These are phyloP conservation scores for Coemansia aciculifera DNA, from an alignment of 192 early-diverging fungal genomes.

Conservation along the genomic window DNA sequence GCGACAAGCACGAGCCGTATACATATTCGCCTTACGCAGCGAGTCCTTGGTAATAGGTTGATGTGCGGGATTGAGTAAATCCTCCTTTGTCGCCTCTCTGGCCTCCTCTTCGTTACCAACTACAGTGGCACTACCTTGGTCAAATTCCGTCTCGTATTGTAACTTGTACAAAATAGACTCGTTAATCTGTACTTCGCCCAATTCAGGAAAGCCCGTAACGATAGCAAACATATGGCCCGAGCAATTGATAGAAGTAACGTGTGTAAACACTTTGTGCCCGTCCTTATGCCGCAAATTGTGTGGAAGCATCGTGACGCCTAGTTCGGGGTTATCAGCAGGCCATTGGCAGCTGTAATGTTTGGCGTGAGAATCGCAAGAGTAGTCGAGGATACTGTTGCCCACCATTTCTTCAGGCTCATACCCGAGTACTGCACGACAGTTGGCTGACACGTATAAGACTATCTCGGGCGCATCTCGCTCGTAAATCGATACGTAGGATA, in stretches of 20 bases:
- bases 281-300: constrained; percentile 36
- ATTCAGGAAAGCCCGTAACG: constrained; percentile 31
- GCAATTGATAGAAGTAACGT: constrained; percentile 45
- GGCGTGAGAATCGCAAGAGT: constrained; percentile 41
- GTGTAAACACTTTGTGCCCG: constrained; percentile 22
- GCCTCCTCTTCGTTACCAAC: neutral
- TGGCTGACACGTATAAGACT: constrained; percentile 42
- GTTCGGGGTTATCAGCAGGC: constrained; percentile 49
- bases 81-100: neutral
- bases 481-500: constrained; percentile 36
- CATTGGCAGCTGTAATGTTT: constrained; percentile 51
- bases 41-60: constrained; percentile 34
- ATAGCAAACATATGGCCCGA: constrained; percentile 39
- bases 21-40: constrained; percentile 33
- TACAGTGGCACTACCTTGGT: neutral
- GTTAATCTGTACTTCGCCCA: constrained; percentile 27
- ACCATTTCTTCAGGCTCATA: constrained; percentile 47
- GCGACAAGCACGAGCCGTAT: constrained; percentile 37
- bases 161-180: constrained; percentile 43
- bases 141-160: constrained; percentile 35
- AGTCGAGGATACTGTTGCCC: constrained; percentile 38
- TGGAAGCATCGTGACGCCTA: constrained; percentile 46
- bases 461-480: constrained; percentile 36
- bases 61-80: neutral
- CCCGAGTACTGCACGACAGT: constrained; percentile 31